A percentile compares a stretch with the other conserved stretches of the same genome.
Conservation (phyloP, 495 filamentous ascomycete genomes). For the Penicillium alfredii region DNA sequence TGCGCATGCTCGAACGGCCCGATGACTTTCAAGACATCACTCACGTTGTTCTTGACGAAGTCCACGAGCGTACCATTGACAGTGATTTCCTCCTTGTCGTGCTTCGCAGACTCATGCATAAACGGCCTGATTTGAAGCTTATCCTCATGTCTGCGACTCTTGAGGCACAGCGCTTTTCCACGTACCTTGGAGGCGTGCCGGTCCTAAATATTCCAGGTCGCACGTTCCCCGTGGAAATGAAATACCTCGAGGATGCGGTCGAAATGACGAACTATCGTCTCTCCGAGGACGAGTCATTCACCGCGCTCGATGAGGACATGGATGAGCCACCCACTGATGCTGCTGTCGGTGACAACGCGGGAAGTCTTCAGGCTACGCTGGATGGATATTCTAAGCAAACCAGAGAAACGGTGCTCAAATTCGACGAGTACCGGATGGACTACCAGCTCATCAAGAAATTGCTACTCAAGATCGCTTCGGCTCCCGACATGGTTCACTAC, state of each 20-base stretch:
- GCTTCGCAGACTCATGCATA: conserved; percentile 68
- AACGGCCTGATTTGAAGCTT: conserved; percentile 69
- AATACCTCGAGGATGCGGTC: conserved; percentile 86
- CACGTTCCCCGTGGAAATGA: conserved; percentile 84
- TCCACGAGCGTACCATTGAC: conserved; percentile 91
- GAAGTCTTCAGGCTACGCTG: conserved; percentile 45
- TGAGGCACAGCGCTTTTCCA: conserved; percentile 83
- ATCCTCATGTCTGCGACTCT: conserved; percentile 96
- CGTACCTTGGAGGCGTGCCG: conserved; percentile 77
- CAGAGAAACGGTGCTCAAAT: conserved; percentile 59
- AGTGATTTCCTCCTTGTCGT: conserved; percentile 92
- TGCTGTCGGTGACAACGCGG: conserved; percentile 27
- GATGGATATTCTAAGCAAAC: conserved; percentile 69
- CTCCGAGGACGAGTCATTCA: conserved; percentile 42
- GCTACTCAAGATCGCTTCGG: conserved; percentile 63
- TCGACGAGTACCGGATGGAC: conserved; percentile 84
- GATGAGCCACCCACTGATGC: conserved; percentile 46
- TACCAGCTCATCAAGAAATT: conserved; percentile 74
- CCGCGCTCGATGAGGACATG: conserved; percentile 39
- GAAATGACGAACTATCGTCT: conserved; percentile 69
- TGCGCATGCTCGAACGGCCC: conserved; percentile 90
- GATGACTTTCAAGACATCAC: conserved; percentile 81
- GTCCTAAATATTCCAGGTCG: conserved; percentile 84
- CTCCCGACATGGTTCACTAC: conserved; percentile 57
- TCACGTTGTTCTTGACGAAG: conserved; percentile 90